Conservation (phyloP, 1,284 basidiomycete genomes). For the Trametes hirsuta region DNA sequence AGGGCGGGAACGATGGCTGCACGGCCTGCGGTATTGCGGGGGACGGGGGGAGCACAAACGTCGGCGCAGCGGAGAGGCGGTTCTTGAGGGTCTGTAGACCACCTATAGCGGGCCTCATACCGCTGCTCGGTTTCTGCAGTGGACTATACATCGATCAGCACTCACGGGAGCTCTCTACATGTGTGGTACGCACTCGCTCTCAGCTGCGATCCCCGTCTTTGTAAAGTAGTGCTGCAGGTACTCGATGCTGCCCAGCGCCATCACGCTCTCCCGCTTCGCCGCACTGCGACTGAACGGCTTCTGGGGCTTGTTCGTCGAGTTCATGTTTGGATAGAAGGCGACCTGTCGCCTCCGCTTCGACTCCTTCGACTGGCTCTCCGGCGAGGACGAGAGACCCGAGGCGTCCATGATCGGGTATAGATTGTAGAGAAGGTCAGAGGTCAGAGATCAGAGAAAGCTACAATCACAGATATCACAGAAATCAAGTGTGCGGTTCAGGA, state of each 20-base stretch:
- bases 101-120: conserved; percentile 76
- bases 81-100: conserved; percentile 47
- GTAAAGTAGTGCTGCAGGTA: conserved; percentile 89
- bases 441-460: conserved; percentile 3
- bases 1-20: conserved; percentile 49
- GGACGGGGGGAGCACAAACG: conserved; percentile 71
- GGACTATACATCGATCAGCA: conserved; percentile 42
- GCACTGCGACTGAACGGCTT: conserved; percentile 87
- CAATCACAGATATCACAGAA: background rate
- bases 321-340: conserved; percentile 76
- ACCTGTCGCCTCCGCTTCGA: conserved; percentile 57
- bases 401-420: conserved; percentile 24
- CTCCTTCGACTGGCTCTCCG: conserved; percentile 13
- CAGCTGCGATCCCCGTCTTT: conserved; percentile 76
- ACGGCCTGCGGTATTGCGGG: conserved; percentile 55
- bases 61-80: conserved; percentile 38
- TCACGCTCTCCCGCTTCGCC: conserved; percentile 84
- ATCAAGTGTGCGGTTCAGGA: background rate
- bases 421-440: background rate
- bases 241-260: conserved; percentile 85
- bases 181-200: conserved; percentile 61
- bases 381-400: conserved; percentile 15
- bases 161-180: background rate
- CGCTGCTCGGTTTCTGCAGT: conserved; percentile 56
- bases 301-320: conserved; percentile 67